These are phyloP conservation scores for Holtermanniella nyarrowii DNA, from an alignment of 768 basidiomycete genomes.

Conservation along the genomic window DNA sequence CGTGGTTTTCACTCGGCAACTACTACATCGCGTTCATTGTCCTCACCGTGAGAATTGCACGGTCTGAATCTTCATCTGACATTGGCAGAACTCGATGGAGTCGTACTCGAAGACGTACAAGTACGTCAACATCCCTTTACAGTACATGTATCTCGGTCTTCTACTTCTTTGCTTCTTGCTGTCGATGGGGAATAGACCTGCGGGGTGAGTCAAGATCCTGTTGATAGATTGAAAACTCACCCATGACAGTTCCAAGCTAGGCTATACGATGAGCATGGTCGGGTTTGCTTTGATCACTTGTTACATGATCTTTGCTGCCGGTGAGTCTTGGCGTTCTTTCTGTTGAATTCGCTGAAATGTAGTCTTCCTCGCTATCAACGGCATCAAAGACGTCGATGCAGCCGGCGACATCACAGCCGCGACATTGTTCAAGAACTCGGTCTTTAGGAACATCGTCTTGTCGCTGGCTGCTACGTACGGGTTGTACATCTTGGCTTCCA, in stretches of 20 bases:
- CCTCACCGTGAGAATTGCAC: not conserved
- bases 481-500: constrained; percentile 68
- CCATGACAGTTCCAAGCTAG: constrained; percentile 54
- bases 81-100: constrained; percentile 1
- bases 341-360: constrained; percentile 37
- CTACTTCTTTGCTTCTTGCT: constrained; percentile 80
- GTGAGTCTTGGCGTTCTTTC: constrained; percentile 12
- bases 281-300: constrained; percentile 83
- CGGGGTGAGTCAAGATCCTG: constrained; percentile 48
- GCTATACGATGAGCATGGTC: constrained; percentile 72
- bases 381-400: constrained; percentile 53
- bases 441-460: constrained; percentile 72
- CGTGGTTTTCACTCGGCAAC: constrained; percentile 83
- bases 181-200: constrained; percentile 79
- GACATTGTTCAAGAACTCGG: constrained; percentile 58
- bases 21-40: constrained; percentile 74
- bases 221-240: not conserved
- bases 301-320: constrained; percentile 69
- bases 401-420: constrained; percentile 45
- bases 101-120: constrained; percentile 44
- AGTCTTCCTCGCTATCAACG: constrained; percentile 73
- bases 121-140: constrained; percentile 64
- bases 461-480: constrained; percentile 81
- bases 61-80: constrained; percentile 6
- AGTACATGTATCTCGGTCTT: constrained; percentile 79